Base-by-base conservation (phyloP, 306 rosid species). In the Pachyrhizus erosus region DNA sequence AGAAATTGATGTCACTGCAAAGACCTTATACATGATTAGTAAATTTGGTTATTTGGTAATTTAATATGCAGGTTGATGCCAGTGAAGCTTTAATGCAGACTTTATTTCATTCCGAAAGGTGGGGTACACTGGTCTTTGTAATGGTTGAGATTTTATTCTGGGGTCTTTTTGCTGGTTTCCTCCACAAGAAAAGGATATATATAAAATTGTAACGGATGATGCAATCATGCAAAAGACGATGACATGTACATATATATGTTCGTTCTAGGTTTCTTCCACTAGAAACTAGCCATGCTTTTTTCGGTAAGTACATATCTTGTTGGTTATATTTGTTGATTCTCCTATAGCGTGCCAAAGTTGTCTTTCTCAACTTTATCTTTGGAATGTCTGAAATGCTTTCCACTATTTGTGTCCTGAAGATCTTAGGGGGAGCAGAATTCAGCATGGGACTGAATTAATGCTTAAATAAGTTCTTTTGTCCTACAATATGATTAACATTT, bases 111-210 rank as follows among this genome's bases (percentile, higher is more conserved):
- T 93, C 97, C 20, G n/a, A 88, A 79, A 88, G 77, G 76, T 88
- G 92, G 96, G 97, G 97, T 57, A 91, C 94, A 60, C 70, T 93
- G 57, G 88, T 77, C 31, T 87, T 87, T 84, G 93, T 93, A 75
- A 73, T 86, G 31, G 70, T 88, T 79, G 91, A 84, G 85, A 88
- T 93, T 78, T 68, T 93, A 57, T 88, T 87, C 80, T 89, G 94
- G 96, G 75, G 91, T 81, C 75, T 83, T 45, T 60, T 84, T 66
- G 84, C 92, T 81, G 94, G 91, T 75, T 79, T 87, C 87, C 90
- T 89, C 70, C 94, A 87, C 92, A 82, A 81, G 85, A 86, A 87
- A 86, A 87, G 91, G 83, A 75, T 91, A 69, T 88, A 87, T 72
- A 55, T 91, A 39, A 88, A 82, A 80, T 48, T 93, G 46, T 91